These are phyloP conservation scores for Talaromyces ruber DNA, from an alignment of 495 filamentous ascomycete genomes.

Conservation along the genomic window DNA sequence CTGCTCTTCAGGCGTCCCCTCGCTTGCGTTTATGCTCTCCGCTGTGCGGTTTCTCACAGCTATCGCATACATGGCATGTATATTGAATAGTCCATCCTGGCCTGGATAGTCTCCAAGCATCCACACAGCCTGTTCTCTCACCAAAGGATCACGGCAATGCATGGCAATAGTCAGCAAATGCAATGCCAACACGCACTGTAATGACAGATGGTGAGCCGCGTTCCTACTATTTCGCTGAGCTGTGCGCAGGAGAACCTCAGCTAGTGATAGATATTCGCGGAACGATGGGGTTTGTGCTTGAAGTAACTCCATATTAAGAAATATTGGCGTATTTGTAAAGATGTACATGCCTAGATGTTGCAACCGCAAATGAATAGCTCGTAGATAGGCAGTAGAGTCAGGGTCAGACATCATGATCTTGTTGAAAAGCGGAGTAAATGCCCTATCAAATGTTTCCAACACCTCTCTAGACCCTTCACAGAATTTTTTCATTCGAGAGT, in stretches of 20 bases:
- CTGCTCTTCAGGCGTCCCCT: neutral
- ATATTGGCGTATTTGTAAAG: neutral
- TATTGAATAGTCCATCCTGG: neutral
- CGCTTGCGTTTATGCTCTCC: neutral
- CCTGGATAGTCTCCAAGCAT: neutral
- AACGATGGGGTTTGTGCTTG: neutral
- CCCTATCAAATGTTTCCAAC: neutral
- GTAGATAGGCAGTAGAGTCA: neutral
- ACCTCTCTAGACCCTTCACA: neutral
- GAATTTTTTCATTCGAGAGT: neutral
- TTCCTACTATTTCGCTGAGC: neutral
- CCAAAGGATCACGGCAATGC: neutral
- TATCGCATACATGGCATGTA: neutral
- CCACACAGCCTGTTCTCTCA: neutral
- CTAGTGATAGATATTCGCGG: neutral
- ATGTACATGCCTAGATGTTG: neutral
- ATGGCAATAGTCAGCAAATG: neutral
- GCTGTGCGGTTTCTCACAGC: neutral
- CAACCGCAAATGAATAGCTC: neutral
- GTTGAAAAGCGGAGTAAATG: conserved; percentile 2
- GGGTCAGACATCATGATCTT: conserved; percentile 1
- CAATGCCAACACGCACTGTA: neutral
- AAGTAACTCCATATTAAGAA: neutral
- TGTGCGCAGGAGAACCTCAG: neutral
- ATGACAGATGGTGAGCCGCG: neutral